Evolutionary conservation across 208 protist species (phyloP), one percentile per base, ranked within the genome.

Genomic region (Trypanosoma scelopori): DNA sequence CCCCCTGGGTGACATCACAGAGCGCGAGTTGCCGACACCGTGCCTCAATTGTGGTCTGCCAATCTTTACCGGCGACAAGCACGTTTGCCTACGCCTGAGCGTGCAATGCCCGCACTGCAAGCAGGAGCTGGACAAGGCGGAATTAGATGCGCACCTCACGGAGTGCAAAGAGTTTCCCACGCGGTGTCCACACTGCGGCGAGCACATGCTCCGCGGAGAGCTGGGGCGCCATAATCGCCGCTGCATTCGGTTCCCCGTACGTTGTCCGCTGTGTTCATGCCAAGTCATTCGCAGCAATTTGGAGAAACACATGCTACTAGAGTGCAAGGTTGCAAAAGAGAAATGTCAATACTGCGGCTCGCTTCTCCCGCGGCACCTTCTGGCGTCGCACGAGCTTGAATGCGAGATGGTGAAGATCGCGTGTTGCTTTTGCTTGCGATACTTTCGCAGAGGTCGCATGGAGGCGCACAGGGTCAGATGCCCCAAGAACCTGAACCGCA

Each of bases 321-420:
- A 92, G 41, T 95, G 89, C 55, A 57, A 39, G 4, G 76, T 71
- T 39, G 69, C 65, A 11, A 84, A 78, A 65, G 82, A 74, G 63
- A 89, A 82, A 70, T 95, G 86, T 64, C 75, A 85, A 2, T 85
- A 87, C 75, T 95, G 86, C 63, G 66, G 69, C n/a, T 32, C 30
- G 12, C 25, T 65, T 60, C 66, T 92, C 39, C 67, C 66, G 2
- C 81, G 85, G 1, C 60, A 80, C 55, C 46, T 35, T 12, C 67
- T 93, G n/a, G 65, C 60, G 1, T 65, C 76, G 2, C 87, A 93
- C 51, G 87, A 90, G 70, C 66, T 69, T 49, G 71, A 37, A 41
- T 93, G 87, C 63, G 81, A 88, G 16, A 70, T 77, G 42, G 85
- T 82, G 81, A 83, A 77, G 51, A 60, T 93, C 9, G 71, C 79